phyloP scores from a whole-genome alignment of 2,329 filamentous ascomycete species.

The Penicillium concentricum region DNA sequence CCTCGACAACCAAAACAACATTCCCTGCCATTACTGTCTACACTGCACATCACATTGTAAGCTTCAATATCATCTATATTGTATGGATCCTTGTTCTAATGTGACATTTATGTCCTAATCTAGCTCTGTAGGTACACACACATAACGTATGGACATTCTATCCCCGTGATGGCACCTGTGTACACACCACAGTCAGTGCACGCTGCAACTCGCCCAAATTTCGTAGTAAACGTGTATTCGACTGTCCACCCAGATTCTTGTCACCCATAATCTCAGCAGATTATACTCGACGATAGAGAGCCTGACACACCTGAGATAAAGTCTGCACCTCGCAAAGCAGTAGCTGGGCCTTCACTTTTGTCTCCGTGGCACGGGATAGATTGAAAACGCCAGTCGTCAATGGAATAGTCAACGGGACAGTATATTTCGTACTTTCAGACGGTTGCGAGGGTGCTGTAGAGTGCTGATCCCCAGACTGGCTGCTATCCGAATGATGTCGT shows the following conservation, averaged over 20 bases:
- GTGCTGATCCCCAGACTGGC: no score
- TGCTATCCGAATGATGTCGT: no score
- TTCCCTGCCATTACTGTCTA: no score
- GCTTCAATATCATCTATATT: no score
- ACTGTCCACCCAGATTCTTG: background rate
- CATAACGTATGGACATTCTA: background rate
- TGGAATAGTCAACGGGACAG: background rate
- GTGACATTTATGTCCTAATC: no score
- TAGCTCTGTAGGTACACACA: no score
- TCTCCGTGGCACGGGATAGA: background rate
- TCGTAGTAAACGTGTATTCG: background rate
- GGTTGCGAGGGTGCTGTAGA: no score
- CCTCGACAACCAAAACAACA: no score
- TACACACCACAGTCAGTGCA: background rate
- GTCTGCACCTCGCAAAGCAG: background rate
- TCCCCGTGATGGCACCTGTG: background rate
- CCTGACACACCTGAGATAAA: background rate
- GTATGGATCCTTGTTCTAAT: no score
- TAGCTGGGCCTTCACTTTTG: background rate
- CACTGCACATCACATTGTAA: no score
- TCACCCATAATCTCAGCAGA: background rate
- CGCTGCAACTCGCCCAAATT: background rate
- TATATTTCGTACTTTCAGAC: background rate
- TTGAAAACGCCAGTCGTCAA: background rate
- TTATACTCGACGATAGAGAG: background rate